Conservation (phyloP, 352 stramenopile genomes). For the Pythium volutum region DNA sequence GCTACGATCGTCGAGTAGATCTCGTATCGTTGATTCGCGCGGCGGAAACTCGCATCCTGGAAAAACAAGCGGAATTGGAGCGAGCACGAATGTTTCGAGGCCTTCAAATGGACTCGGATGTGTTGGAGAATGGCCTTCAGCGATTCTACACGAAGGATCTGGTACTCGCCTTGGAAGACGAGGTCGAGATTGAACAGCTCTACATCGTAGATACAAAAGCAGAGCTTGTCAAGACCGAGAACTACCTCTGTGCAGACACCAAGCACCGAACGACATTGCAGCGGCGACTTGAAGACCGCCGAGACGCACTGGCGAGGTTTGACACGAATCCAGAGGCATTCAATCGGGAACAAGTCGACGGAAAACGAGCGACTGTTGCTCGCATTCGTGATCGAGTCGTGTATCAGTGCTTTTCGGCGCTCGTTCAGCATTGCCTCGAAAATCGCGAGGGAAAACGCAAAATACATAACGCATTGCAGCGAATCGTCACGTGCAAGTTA, state of each 20-base stretch:
- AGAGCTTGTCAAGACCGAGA: slow-evolving; percentile 68
- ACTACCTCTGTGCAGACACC: slow-evolving; percentile 61
- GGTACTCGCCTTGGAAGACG: slow-evolving; percentile 67
- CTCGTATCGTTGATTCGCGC: slow-evolving; percentile 67
- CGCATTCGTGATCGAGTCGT: slow-evolving; percentile 41
- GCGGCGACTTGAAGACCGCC: slow-evolving; percentile 37
- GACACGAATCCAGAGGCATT: slow-evolving; percentile 34
- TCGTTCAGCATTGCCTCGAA: slow-evolving; percentile 42
- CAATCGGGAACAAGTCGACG: slow-evolving; percentile 10
- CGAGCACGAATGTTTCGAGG: slow-evolving; percentile 63
- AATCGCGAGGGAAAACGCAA: slow-evolving; percentile 36
- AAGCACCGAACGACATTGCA: slow-evolving; percentile 34
- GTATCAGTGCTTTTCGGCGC: slow-evolving; percentile 48
- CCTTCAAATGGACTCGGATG: slow-evolving; percentile 76
- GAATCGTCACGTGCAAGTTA: slow-evolving; percentile 28
- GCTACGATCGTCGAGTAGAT: slow-evolving; percentile 59
- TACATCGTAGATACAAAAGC: slow-evolving; percentile 80
- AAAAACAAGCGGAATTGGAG: slow-evolving; percentile 80
- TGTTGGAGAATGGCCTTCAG: slow-evolving; percentile 67
- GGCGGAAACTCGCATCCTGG: slow-evolving; percentile 60
- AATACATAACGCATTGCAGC: slow-evolving; percentile 31
- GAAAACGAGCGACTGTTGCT: slow-evolving; percentile 22
- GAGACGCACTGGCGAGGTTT: slow-evolving; percentile 42
- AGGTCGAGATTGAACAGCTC: slow-evolving; percentile 83
- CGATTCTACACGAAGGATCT: slow-evolving; percentile 78